A percentile compares a stretch with the other conserved stretches of the same genome.
Evolutionary conservation across 345 rosid genomes (phyloP).

Genomic region (Camelina hispida): DNA sequence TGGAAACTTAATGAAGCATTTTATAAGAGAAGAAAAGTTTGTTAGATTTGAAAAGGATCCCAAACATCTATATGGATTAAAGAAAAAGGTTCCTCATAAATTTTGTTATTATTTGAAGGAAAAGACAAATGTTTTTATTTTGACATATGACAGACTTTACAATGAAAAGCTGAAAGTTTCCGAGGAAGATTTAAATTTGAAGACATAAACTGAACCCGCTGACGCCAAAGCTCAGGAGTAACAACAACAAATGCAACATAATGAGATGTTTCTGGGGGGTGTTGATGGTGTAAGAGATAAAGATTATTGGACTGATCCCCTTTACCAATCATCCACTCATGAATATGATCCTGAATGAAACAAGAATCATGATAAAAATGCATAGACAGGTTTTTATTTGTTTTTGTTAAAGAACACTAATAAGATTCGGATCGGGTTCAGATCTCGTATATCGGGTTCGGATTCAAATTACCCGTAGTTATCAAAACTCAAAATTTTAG

Average conservation of each 20-base stretch:
- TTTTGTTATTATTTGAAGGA: background rate
- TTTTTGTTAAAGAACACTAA: background rate
- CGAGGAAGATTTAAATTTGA: background rate
- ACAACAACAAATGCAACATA: background rate
- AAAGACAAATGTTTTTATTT: background rate
- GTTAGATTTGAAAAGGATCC: background rate
- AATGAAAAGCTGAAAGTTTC: background rate
- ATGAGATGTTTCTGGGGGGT: background rate
- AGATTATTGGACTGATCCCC: background rate
- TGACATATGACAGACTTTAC: too few relatives aligned
- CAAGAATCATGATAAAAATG: background rate
- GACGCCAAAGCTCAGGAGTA: background rate
- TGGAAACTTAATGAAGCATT: too few relatives aligned
- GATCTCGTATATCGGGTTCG: too few relatives aligned
- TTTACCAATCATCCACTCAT: background rate
- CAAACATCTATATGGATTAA: background rate
- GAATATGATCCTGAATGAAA: background rate
- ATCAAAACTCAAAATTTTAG: too few relatives aligned
- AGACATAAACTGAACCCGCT: background rate
- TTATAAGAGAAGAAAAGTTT: too few relatives aligned
- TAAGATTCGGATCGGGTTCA: too few relatives aligned
- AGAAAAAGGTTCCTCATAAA: background rate
- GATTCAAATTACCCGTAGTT: too few relatives aligned
- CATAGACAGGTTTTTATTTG: background rate
- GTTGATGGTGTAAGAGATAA: background rate